Evolutionary conservation across 2,329 filamentous ascomycete genomes (phyloP), one percentile per base, ranked within the genome.

Genomic region (Drechslerella stenobrocha): DNA sequence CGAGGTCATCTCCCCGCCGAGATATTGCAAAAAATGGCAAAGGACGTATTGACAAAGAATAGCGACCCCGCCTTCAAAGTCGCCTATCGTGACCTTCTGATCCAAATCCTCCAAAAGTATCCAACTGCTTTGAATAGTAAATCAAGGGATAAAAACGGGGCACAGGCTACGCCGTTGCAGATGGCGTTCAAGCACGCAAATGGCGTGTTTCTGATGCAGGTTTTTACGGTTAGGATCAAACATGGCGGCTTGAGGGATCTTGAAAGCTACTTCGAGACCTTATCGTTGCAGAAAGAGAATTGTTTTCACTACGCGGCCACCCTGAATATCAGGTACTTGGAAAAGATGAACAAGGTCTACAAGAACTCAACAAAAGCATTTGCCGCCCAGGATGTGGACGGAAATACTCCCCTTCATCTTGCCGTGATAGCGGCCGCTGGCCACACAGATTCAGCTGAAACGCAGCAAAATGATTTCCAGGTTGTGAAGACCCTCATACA

Each of bases 361-460:
- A 42, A 42, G 15, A 42, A 42, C 15, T 37, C 34, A 18, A 42
- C 37, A 42, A 20, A 42, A 18, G 37, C 37, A 42, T 42, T 42
- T 20, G 15, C 15, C 9, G 37, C 37, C n/a, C 37, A 42, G 22
- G 37, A 42, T 18, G 15, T 20, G 37, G 37, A 42, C 22, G 37
- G 37, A 18, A 42, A 42, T 18, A 42, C 37, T 5, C 37, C 37
- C 8, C 37, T 42, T 9, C 37, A 42, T 20, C 37, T 42, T 9
- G 37, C 37, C 13, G 18, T 18, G 3, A 42, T 42, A 42, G 13
- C 37, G 15, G 37, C 37, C 9, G 13, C 13, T 20, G 18, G n/a
- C 3, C 3, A n/a, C n/a, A n/a, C 37, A 8, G 37, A 42, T 18
- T 18, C 18, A 20, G 7, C 37, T 20, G 37, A 42, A 7, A 13